Percentiles rank a stretch among this genome's conserved stretches.
phyloP scores from a whole-genome alignment of 257 asterid species.

The Jacaranda mimosifolia region DNA sequence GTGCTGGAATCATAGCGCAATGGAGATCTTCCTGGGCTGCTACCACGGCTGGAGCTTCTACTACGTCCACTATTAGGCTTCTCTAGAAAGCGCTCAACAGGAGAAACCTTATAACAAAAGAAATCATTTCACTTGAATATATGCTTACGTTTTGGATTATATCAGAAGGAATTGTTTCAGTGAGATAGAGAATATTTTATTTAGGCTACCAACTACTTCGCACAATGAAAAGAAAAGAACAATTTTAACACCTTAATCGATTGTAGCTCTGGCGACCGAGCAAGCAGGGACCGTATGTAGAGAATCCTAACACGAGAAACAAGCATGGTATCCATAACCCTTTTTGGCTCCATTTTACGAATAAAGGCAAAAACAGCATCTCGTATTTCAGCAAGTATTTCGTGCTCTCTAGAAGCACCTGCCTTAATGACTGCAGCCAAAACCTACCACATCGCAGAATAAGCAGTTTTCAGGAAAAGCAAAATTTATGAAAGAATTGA shows the following conservation, averaged over 20 bases:
- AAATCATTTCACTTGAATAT: constrained; percentile 30
- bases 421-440: constrained; percentile 99
- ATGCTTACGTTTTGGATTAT: background rate
- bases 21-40: constrained; percentile 98
- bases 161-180: constrained; percentile 26
- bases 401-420: constrained; percentile 99
- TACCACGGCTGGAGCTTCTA: constrained; percentile 96
- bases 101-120: constrained; percentile 68
- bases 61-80: constrained; percentile 89
- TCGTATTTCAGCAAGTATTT: constrained; percentile 98
- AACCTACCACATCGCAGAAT: constrained; percentile 64
- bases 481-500: constrained; percentile 13
- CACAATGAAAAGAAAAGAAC: constrained; percentile 26
- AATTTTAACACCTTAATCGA: constrained; percentile 81
- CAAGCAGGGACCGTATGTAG: constrained; percentile 94
- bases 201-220: constrained; percentile 26
- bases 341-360: constrained; percentile 96
- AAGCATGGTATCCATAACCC: constrained; percentile 99
- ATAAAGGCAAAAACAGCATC: constrained; percentile 95
- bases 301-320: constrained; percentile 99
- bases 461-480: constrained; percentile 38
- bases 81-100: constrained; percentile 94
- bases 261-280: constrained; percentile 98
- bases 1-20: constrained; percentile 71
- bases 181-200: constrained; percentile 16